Evolutionary conservation across 352 stramenopile species (phyloP), one percentile per base, ranked within the genome.

Genomic region (Pythium volutum): DNA sequence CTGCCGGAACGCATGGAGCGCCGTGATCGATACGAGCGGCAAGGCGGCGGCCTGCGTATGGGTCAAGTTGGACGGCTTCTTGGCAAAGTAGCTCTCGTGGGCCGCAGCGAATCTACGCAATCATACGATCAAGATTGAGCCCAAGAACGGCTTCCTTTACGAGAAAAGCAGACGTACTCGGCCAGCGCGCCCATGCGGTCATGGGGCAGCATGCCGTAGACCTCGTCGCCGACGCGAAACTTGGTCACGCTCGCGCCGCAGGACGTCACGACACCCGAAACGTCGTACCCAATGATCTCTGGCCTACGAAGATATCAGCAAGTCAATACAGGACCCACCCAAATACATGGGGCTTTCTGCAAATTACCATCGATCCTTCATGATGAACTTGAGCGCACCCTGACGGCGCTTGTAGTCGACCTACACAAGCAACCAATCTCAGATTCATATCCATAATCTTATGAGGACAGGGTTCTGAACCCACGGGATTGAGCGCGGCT

Each of bases 351-450:
- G n/a, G n/a, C n/a, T n/a, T n/a, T n/a, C n/a, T n/a, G n/a, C n/a
- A n/a, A n/a, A 11, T 12, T 53, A 70, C 64, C 70, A 77, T 54
- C 55, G 59, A 29, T 80, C 59, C 7, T 69, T 50, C 39, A 87
- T 53, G 27, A 91, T 66, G 60, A 86, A 63, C 64, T 92, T 92
- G 29, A 89, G 57, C 34, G 76, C 76, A 9, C 84, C 84, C 56
- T 93, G 75, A 6, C 84, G 81, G 22, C 81, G 73, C 68, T 93
- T 93, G 71, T 89, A 93, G 69, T 93, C 84, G 34, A 93, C 71
- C 83, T 92, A 58, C 22, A 43, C 14, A 20, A 39, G 18, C 2
- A 14, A 15, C 42, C 26, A 36, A 15, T 14, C 2, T 20, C 27
- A 4, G 29, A 16, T 22, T 36, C 25, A 23, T 0, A 39, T n/a